Evolutionary conservation across 495 filamentous ascomycete genomes (phyloP), one percentile per base, ranked within the genome.

Genomic region (Saxophila tyrrhenica): DNA sequence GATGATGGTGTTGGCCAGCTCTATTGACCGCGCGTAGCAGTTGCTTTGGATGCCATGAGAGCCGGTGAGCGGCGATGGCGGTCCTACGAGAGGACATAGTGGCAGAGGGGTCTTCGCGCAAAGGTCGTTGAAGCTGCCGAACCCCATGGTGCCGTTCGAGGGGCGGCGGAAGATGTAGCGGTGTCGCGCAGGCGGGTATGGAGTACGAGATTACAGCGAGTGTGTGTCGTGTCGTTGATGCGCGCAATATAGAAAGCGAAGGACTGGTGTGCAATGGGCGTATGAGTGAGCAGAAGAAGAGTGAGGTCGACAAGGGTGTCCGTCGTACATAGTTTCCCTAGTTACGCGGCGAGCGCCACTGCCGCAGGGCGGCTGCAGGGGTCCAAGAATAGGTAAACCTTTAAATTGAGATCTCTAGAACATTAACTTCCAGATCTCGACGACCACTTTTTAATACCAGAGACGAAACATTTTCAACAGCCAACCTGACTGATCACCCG

Each of bases 1-100:
- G 61, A 99, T 97, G 70, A 96, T 87, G 10, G 92, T 97, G 69
- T 99, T 99, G 56, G 92, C 92, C 60, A 96, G 69, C 67, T 95
- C 90, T 66, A 99, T 88, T 65, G 89, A 94, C 46, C 92, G 84
- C 58, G 92, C 86, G 73, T 89, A 97, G 74, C 92, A 99, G 65
- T 81, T 80, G 50, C 92, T 79, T 65, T 94, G 85, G 59, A 95
- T 89, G 50, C 89, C 90, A 25, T 81, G 75, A 54, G 75, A 72
- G 61, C 80, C 81, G 45, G 82, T 75, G 61, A 89, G 81, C 41
- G 76, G 57, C 23, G 72, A 79, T 9, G 75, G 70, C 62, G 81
- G 70, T 61, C 86, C 92, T 54, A 99, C 80, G 41, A 94, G 76
- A 25, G 87, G 77, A 70, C 92, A 99, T 64, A 97, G 68, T 47